Base-by-base conservation (phyloP, 495 filamentous ascomycete genomes). In the Neurospora hispaniola region DNA sequence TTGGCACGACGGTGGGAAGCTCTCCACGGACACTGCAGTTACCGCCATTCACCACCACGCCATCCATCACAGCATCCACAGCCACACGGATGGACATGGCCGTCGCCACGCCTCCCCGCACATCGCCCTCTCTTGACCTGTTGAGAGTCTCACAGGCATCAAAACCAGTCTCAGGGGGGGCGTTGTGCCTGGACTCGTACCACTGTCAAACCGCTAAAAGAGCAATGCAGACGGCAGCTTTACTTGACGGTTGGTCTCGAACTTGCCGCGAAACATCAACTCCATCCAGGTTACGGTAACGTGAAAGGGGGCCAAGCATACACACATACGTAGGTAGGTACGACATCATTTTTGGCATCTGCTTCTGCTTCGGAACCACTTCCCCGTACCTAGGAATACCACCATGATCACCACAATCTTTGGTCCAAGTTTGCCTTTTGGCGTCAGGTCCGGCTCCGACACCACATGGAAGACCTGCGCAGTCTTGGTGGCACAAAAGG, bases 401-500 rank as follows among this genome's bases (percentile, higher is more conserved):
- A 38, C 35, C 35, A 38, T 5, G 35, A 38, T 38, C 35, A 38
- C 35, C 4, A 38, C 54, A 18, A 43, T 18, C 7, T 27, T 62
- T 66, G 23, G 27, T 66, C 14, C 54, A 66, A 66, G 54, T 66
- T 35, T 18, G 54, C 54, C 23, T 27, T 20, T 54, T 27, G 10
- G 20, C 20, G 20, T 54, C 46, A 54, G 46, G 54, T 62, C 27
- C 12, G 27, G 18, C 54, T 12, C 12, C 35, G 54, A 66, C 27
- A 66, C 54, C 54, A 66, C 54, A 66, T 66, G 54, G 54, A 62
- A 16, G 18, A 35, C 43, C 39, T 71, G 18, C 40, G 70, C 54
- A 42, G 54, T 39, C 62, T 72, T 72, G 71, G 41, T 40, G 62
- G 20, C n/a, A 40, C 35, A 69, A 69, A 70, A 73, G 27, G 73